Percentiles rank a stretch among this genome's conserved stretches.
phyloP scores from a whole-genome alignment of 768 basidiomycete species.

The Suillus placidus region DNA sequence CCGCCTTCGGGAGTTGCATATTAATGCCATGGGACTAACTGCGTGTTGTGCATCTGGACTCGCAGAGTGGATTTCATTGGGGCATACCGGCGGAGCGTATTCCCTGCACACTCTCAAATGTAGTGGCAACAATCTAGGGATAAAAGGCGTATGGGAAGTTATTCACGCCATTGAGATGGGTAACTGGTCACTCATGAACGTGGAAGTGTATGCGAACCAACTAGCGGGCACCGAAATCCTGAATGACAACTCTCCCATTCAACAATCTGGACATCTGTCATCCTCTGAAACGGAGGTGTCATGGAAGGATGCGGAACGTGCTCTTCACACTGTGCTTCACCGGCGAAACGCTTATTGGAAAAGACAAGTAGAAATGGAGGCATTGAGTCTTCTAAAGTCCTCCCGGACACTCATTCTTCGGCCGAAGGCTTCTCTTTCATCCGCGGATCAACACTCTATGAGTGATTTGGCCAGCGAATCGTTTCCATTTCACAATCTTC shows the following conservation, averaged over 20 bases:
- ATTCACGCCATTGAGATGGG: slow-evolving; percentile 46
- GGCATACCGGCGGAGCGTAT: slow-evolving; percentile 32
- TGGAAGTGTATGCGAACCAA: slow-evolving; percentile 55
- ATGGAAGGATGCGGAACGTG: slow-evolving; percentile 39
- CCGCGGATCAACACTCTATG: slow-evolving; percentile 19
- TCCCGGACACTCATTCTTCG: slow-evolving; percentile 51
- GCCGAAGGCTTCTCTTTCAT: slow-evolving; percentile 16
- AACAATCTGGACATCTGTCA: slow-evolving; percentile 20
- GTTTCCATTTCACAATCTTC: slow-evolving; percentile 48
- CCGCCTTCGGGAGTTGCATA: slow-evolving; percentile 52
- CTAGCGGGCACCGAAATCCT: slow-evolving; percentile 19
- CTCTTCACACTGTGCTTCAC: slow-evolving; percentile 40
- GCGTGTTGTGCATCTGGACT: slow-evolving; percentile 46
- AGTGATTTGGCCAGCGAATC: slow-evolving; percentile 20
- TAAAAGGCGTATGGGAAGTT: slow-evolving; percentile 48
- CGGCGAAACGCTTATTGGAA: slow-evolving; percentile 52
- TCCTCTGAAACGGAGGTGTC: slow-evolving; percentile 21
- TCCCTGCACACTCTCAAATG: slow-evolving; percentile 51
- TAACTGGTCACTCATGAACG: slow-evolving; percentile 52
- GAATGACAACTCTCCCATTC: slow-evolving; percentile 12
- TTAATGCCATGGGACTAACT: slow-evolving; percentile 53
- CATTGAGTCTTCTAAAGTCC: slow-evolving; percentile 51
- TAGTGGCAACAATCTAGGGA: slow-evolving; percentile 60
- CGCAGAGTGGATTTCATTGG: slow-evolving; percentile 46
- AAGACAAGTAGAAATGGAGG: slow-evolving; percentile 47